Percentiles rank a stretch among this genome's conserved stretches.
Evolutionary conservation across 768 basidiomycete species (phyloP).

Genomic region (Epithele typhae): DNA sequence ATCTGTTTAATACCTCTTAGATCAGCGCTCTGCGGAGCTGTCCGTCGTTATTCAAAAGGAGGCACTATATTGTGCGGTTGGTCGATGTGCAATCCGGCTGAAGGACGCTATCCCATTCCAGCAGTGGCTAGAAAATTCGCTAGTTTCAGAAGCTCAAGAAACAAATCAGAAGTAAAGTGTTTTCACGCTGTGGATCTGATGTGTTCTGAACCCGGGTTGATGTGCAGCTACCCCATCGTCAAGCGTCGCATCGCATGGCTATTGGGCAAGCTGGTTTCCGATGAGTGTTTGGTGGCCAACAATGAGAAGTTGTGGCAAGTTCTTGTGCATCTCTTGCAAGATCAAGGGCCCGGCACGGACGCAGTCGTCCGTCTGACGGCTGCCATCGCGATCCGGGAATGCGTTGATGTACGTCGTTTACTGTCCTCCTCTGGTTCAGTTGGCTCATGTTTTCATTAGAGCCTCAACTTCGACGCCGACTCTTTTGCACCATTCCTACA

Average conservation of each 20-base stretch:
- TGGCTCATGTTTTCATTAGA: slow-evolving; percentile 34
- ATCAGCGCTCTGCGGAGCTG: slow-evolving; percentile 48
- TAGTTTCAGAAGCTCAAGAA: slow-evolving; percentile 55
- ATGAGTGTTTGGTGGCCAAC: slow-evolving; percentile 55
- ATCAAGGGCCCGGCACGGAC: slow-evolving; percentile 68
- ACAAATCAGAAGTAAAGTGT: slow-evolving; percentile 53
- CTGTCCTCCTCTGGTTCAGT: slow-evolving; percentile 1
- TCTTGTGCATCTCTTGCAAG: slow-evolving; percentile 69
- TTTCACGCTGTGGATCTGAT: neutral
- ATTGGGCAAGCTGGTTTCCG: slow-evolving; percentile 83
- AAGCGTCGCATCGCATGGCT: slow-evolving; percentile 96
- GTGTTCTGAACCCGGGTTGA: slow-evolving; percentile 1
- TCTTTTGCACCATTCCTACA: slow-evolving; percentile 69
- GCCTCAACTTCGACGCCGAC: slow-evolving; percentile 55
- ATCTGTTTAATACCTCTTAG: slow-evolving; percentile 19
- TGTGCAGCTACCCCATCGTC: slow-evolving; percentile 78
- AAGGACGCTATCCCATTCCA: slow-evolving; percentile 64
- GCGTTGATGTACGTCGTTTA: slow-evolving; percentile 71
- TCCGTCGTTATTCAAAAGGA: slow-evolving; percentile 71
- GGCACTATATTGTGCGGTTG: slow-evolving; percentile 84
- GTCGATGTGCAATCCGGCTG: slow-evolving; percentile 69
- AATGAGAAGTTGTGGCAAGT: slow-evolving; percentile 76
- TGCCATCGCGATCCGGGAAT: slow-evolving; percentile 72
- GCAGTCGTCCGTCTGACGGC: slow-evolving; percentile 85
- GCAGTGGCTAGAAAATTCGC: slow-evolving; percentile 60